Evolutionary conservation across 352 stramenopile species (phyloP).

Genomic region (Plasmopara muralis): DNA sequence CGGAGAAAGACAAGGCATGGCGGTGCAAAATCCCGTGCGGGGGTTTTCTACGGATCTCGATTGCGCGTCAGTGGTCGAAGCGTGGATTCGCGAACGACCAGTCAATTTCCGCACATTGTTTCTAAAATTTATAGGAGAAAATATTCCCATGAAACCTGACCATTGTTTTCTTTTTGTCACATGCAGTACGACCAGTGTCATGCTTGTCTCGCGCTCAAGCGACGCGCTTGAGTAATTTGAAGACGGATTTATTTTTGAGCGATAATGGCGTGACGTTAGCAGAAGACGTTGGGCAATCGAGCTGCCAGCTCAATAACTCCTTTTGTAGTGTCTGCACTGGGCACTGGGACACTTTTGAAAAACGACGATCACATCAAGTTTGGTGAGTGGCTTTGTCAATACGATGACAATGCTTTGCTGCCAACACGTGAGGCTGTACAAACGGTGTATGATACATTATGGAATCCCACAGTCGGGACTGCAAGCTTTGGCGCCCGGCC

Average conservation of each 20-base stretch:
- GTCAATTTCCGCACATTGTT: constrained; percentile 88
- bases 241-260: constrained; percentile 88
- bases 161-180: constrained; percentile 95
- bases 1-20: too few species aligned
- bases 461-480: constrained; percentile 88
- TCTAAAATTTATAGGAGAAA: constrained; percentile 95
- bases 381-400: constrained; percentile 91
- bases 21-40: constrained; percentile 90
- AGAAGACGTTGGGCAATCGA: constrained; percentile 60
- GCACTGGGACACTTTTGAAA: constrained; percentile 94
- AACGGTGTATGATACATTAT: constrained; percentile 92
- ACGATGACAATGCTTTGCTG: constrained; percentile 88
- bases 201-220: constrained; percentile 90
- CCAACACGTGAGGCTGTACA: constrained; percentile 86
- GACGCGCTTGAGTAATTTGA: constrained; percentile 72
- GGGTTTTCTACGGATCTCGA: constrained; percentile 98
- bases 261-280: constrained; percentile 61
- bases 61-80: constrained; percentile 94
- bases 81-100: constrained; percentile 96
- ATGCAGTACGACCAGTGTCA: constrained; percentile 90
- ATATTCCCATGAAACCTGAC: constrained; percentile 89
- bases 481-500: constrained; percentile 92
- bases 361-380: constrained; percentile 95
- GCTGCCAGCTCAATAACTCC: constrained; percentile 91
- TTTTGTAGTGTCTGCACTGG: constrained; percentile 96